Percentiles rank a stretch among this genome's conserved stretches.
Evolutionary conservation across 202 grass and related monocot genomes (phyloP).

Genomic region (Hordeum pubiflorum): DNA sequence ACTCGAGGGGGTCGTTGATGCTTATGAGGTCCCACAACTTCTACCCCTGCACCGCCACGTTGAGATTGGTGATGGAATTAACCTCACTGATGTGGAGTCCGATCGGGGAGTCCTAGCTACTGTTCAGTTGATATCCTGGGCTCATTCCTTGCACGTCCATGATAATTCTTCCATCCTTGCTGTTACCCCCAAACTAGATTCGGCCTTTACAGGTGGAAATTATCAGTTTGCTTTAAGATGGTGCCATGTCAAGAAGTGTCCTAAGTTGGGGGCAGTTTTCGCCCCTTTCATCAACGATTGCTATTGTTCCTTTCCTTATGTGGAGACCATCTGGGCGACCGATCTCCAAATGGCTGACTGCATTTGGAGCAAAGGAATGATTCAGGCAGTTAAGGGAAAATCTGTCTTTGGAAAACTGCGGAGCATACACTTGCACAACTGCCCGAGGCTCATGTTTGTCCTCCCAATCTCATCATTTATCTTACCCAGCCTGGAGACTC

Average conservation of each 20-base stretch:
- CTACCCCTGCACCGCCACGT: background rate
- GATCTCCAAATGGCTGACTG: background rate
- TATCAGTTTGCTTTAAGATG: background rate
- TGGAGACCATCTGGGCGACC: background rate
- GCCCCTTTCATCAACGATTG: rapidly evolving
- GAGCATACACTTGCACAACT: background rate
- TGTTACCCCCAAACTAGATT: background rate
- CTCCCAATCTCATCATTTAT: background rate
- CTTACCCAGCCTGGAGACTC: background rate
- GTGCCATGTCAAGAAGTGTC: background rate
- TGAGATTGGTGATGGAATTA: background rate
- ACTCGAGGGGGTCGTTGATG: background rate
- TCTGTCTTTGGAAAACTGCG: background rate
- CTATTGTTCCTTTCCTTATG: background rate
- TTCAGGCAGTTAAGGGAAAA: background rate
- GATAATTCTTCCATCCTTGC: background rate
- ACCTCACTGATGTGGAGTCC: background rate
- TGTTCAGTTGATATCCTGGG: rapidly evolving
- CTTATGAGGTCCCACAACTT: background rate
- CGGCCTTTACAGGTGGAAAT: no score
- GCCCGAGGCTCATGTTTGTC: background rate
- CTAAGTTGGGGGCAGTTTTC: background rate
- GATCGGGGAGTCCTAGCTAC: no score
- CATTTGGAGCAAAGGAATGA: background rate
- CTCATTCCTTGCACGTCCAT: no score